A percentile compares a stretch with the other conserved stretches of the same genome.
Conservation (phyloP, 2,329 filamentous ascomycete genomes). For the Trichoderma gracile region DNA sequence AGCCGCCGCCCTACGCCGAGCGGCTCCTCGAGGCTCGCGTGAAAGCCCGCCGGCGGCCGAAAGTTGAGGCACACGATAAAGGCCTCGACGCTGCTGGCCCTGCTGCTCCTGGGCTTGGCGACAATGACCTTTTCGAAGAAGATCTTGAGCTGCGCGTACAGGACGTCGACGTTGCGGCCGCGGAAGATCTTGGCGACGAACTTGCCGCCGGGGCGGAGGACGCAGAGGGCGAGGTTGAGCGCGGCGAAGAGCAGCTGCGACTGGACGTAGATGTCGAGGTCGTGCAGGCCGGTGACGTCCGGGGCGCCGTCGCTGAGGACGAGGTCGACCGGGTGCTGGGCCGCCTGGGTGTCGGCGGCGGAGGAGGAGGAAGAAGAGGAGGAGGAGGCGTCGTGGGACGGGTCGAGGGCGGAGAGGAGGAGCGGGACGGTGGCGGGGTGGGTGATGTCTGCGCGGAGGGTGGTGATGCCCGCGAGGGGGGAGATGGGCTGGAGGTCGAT, state of each 20-base stretch:
- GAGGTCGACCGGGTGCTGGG: constrained; percentile 80
- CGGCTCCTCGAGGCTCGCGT: constrained; percentile 72
- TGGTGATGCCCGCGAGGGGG: constrained; percentile 87
- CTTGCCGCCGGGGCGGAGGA: constrained; percentile 87
- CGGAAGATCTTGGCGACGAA: constrained; percentile 99
- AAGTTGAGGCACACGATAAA: constrained; percentile 96
- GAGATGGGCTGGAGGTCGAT: constrained; percentile 97
- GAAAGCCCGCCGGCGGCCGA: constrained; percentile 73
- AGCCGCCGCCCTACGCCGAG: constrained; percentile 64
- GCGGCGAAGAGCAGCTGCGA: constrained; percentile 93
- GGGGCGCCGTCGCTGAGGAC: constrained; percentile 95
- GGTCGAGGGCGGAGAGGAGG: constrained; percentile 80
- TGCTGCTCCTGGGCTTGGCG: constrained; percentile 88
- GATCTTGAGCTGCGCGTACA: constrained; percentile 90
- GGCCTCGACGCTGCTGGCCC: constrained; percentile 95
- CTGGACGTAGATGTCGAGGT: constrained; percentile 97
- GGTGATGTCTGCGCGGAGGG: constrained; percentile 92
- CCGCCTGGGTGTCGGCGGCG: constrained; percentile 45
- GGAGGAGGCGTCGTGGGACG: constrained; percentile 55
- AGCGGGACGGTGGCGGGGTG: constrained; percentile 93
- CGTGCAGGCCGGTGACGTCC: constrained; percentile 94
- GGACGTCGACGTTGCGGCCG: constrained; percentile 89
- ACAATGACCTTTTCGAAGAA: constrained; percentile 85
- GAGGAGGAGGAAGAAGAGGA: no score
- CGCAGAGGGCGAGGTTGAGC: constrained; percentile 88